A percentile compares a stretch with the other conserved stretches of the same genome.
Evolutionary conservation across 1,139 yeast genomes (phyloP).

Genomic region (Kurtzmaniella natalensis): DNA sequence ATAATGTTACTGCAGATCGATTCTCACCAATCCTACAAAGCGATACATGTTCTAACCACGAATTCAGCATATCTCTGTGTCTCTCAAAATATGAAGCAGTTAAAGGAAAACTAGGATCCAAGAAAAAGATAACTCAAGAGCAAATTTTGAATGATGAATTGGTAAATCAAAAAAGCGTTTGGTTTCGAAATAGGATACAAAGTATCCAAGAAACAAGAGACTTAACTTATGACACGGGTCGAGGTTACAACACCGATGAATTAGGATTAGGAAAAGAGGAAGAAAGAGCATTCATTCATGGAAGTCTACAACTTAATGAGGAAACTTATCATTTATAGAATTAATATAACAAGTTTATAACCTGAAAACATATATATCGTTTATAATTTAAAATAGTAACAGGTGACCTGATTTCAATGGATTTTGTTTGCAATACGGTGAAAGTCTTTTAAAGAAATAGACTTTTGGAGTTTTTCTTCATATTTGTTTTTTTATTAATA

Average conservation of each 20-base stretch:
- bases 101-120: not conserved
- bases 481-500: no score
- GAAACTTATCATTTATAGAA: constrained; percentile 7
- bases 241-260: constrained; percentile 2
- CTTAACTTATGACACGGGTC: not conserved
- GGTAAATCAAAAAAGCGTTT: not conserved
- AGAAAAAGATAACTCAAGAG: not conserved
- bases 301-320: constrained; percentile 9
- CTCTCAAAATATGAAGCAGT: not conserved
- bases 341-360: not conserved
- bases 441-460: no score
- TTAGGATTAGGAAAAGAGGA: not conserved
- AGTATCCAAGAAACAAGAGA: not conserved
- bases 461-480: no score
- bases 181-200: not conserved
- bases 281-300: constrained; percentile 10
- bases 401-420: no score
- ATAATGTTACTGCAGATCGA: no score
- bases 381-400: no score
- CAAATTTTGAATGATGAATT: not conserved
- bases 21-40: no score
- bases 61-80: not conserved
- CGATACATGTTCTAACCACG: no score
- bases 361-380: not conserved
- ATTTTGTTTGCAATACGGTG: constrained; percentile 3